A percentile compares a stretch with the other conserved stretches of the same genome.
phyloP scores from a whole-genome alignment of 305 asterid genomes.

The Fraxinus nigra region DNA sequence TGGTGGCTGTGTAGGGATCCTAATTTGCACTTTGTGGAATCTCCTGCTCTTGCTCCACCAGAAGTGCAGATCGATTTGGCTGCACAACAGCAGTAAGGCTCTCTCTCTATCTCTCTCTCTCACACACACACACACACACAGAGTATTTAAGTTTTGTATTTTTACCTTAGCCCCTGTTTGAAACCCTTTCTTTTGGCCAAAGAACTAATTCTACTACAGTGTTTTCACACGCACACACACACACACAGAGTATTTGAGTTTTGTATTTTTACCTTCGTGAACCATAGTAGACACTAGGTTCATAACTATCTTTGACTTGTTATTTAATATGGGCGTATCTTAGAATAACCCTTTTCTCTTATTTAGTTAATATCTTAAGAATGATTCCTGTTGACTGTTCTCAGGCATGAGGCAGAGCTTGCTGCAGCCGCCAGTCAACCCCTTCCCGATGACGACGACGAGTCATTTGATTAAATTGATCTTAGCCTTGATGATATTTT shows the following conservation, averaged over 20 bases:
- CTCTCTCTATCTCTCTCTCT: not conserved
- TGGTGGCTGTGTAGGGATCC: conserved; percentile 33
- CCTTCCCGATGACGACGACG: conserved; percentile 85
- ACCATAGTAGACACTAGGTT: not conserved
- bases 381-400: not conserved
- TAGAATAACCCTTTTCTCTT: not conserved
- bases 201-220: too few relatives aligned
- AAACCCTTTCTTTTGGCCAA: too few relatives aligned
- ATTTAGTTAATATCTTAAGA: not conserved
- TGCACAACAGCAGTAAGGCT: conserved; percentile 45
- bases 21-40: conserved; percentile 64
- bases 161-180: too few relatives aligned
- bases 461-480: conserved; percentile 42
- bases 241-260: too few relatives aligned
- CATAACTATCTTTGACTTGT: not conserved
- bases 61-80: conserved; percentile 57
- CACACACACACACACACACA: too few relatives aligned
- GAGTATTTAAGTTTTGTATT: too few relatives aligned
- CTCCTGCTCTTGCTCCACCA: conserved; percentile 72
- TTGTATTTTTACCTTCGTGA: not conserved
- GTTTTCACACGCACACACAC: too few relatives aligned
- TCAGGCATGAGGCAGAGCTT: conserved; percentile 72
- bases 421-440: conserved; percentile 58
- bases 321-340: not conserved
- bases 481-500: not conserved